Base-by-base conservation (phyloP, 768 basidiomycete genomes). In the Cystofilobasidium ferigula region DNA sequence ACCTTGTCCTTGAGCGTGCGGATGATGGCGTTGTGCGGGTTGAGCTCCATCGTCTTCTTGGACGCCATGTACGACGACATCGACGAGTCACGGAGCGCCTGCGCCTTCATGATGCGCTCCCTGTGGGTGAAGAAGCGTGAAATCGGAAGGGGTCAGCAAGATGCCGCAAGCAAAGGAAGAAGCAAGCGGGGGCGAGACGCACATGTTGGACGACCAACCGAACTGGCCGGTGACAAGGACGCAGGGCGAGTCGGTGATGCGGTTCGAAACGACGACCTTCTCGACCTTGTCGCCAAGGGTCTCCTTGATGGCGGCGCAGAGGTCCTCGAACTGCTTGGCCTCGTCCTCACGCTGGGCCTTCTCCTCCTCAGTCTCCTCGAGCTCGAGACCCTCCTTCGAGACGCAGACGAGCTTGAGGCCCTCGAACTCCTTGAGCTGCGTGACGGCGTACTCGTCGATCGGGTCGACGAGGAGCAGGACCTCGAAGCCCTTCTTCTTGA, bases 61-160 rank as follows among this genome's bases (percentile, higher is more conserved):
- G 86, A 88, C 34, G 90, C 89, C 94, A 97, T 98, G 83, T 97
- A 97, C 30, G 91, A 94, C 30, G 92, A 95, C 93, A 94, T 94
- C 68, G 88, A 90, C 22, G 89, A 89, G 77, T 94, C 91, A 69
- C 91, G 88, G 64, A 94, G 84, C 35, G 93, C 93, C 79, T 98
- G 93, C 16, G 94, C 92, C 80, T 94, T 94, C 94, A 98, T 97
- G 81, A 97, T 95, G 78, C 93, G 86, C 78, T 93, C 88, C 84
- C 26, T 28, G 51, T 38, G 34, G 59, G 38, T 1, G 47, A 61
- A 18, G 26, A 45, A 53, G n/a, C 1, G n/a, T 36, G 30, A 18
- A 18, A 60, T 26, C 10, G 5, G 16, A 2, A 22, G 20, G 26
- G 26, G 51, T 54, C 51, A 54, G 30, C 20, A 13, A 2, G 3